Conservation (phyloP, 192 early-diverging fungal species). For the Coemansia sp. region DNA sequence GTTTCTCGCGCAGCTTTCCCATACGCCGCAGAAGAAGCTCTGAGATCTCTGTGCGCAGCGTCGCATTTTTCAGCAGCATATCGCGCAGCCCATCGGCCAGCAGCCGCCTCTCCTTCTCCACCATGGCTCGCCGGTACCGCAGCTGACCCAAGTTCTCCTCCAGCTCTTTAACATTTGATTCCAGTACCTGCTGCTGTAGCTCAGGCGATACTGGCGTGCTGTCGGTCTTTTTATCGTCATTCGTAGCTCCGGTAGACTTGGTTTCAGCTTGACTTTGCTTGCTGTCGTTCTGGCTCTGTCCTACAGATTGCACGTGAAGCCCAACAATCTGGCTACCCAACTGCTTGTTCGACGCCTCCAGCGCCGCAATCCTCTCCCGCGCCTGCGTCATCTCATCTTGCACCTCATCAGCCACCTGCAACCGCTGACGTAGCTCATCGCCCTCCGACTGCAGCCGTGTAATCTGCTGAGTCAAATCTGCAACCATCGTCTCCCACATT, state of each 20-base stretch:
- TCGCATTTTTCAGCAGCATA: conserved; percentile 25
- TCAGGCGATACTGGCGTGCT: not conserved
- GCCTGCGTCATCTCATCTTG: conserved; percentile 2
- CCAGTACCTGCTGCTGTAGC: not conserved
- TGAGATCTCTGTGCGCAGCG: conserved; percentile 36
- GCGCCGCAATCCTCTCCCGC: not conserved
- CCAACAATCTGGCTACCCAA: not conserved
- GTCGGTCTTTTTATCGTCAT: not conserved
- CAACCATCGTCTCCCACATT: conserved; percentile 11
- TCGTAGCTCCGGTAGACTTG: not conserved
- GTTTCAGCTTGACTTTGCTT: not conserved
- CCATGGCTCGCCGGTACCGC: conserved; percentile 13
- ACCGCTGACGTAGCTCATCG: conserved; percentile 25
- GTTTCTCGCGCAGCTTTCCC: conserved; percentile 32
- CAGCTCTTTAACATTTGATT: not conserved
- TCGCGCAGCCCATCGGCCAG: conserved; percentile 35
- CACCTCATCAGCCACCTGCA: conserved; percentile 15
- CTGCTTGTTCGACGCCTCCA: conserved; percentile 3
- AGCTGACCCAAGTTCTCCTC: conserved; percentile 16
- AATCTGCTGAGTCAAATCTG: conserved; percentile 18
- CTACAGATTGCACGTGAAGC: not conserved
- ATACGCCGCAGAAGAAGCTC: conserved; percentile 30
- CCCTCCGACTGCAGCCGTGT: conserved; percentile 9
- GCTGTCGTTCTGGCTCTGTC: not conserved
- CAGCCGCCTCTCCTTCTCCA: conserved; percentile 37